These are phyloP conservation scores for Zizania palustris DNA, from an alignment of 202 grass and related monocot genomes.

Conservation along the genomic window DNA sequence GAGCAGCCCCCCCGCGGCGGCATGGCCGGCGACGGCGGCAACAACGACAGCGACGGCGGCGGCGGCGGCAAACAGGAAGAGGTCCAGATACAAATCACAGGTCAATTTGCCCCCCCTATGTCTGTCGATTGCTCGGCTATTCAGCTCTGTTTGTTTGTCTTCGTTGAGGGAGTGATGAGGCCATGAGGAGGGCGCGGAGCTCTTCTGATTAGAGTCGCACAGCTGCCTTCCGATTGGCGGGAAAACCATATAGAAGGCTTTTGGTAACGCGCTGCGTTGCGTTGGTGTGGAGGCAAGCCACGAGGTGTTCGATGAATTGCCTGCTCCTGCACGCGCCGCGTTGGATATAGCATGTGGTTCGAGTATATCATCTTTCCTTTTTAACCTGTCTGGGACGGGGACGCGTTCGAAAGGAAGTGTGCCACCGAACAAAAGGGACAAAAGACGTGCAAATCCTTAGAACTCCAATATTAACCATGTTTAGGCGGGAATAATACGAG, in stretches of 20 bases:
- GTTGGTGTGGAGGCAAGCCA: neutral
- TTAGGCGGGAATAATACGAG: no score
- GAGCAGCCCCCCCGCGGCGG: neutral
- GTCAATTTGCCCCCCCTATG: slow-evolving; percentile 9
- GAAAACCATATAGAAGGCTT: no score
- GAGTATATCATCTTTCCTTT: neutral
- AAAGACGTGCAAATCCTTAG: no score
- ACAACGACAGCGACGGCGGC: neutral
- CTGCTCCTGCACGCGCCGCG: neutral
- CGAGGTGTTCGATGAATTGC: slow-evolving; percentile 47
- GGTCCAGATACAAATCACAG: slow-evolving; percentile 55
- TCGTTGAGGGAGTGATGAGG: neutral
- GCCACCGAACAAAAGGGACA: no score
- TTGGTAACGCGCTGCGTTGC: no score
- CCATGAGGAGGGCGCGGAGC: neutral
- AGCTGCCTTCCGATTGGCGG: neutral
- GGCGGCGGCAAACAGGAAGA: slow-evolving; percentile 18
- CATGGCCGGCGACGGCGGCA: slow-evolving; percentile 40
- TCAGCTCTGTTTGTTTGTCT: neutral
- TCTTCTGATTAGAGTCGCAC: neutral
- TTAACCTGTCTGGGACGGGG: neutral
- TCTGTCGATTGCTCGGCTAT: neutral
- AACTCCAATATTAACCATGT: no score
- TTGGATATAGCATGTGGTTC: neutral
- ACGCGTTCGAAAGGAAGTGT: neutral